Base-by-base conservation (phyloP, 2,329 filamentous ascomycete species). In the Hypoxylon sp. region DNA sequence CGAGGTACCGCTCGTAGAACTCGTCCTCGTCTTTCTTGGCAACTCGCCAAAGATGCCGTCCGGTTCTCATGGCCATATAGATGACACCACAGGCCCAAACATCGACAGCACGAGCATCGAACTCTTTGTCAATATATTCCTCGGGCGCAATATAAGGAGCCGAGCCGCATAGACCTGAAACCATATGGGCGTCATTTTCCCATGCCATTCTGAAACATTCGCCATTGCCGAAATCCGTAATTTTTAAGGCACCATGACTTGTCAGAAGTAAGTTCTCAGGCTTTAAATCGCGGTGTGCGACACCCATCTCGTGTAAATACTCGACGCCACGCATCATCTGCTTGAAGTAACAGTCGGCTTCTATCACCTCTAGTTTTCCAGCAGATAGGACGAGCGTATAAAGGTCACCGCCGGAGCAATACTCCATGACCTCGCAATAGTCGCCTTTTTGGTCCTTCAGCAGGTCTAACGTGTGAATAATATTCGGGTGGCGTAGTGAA, bases 171-270 rank as follows among this genome's bases (percentile, higher is more conserved):
- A 99, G 89, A 47, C 96, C 96, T 44, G 94, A 95, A 3, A 97
- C 97, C 94, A 98, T 98, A 81, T 98, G 96, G 19, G 96, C 92
- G 80, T 98, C 94, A 59, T 94, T 96, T 81, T 99, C 96, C 96
- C 96, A 99, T 1, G 96, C 96, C 95, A 98, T 98, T 62, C 96
- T 92, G 87, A 99, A 99, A 81, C 96, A 99, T 81, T 99, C 96
- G 76, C 96, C 96, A 75, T 99, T 99, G 70, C 96, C 96, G 75
- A 99, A 99, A 80, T 99, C 96, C 29, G 96, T 98, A 72, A 99
- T 99, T 78, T 99, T 99, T 74, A 99, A 88, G 13, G 90, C 93
- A 64, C 96, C 96, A 72, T 94, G 93, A 0, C 93, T 96, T 3
- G 96, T 99, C 62, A 99, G 86, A 0, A 99, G 89, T 11, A 99